Base-by-base conservation (phyloP, 1,139 yeast species). In the Wickerhamomyces sp. region DNA sequence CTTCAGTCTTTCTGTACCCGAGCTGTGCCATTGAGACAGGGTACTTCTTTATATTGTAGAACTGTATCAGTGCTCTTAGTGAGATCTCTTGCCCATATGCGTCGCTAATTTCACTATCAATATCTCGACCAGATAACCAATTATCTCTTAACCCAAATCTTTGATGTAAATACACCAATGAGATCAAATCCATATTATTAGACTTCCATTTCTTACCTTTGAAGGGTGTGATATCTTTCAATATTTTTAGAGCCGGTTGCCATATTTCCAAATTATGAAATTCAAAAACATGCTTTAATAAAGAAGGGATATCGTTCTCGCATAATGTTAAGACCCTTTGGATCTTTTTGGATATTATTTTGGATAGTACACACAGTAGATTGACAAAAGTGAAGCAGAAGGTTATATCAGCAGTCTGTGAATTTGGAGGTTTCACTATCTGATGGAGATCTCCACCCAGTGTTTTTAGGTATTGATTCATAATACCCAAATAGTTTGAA, bases 131-230 rank as follows among this genome's bases (percentile, higher is more conserved):
- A 41, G 89, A 81, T 22, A 92, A 70, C 98, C 98, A 92, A 14
- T 49, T 49, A 55, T 90, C 97, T 44, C 81, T 75, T 38, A 92
- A 64, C 15, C 80, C 76, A 25, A 90, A 66, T 47, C 79, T 75
- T 52, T 89, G 76, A 54, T 87, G 81, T 35, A 92, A 63, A 55
- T 86, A 92, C 2, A 92, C 89, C 45, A 86, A 81, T 0, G 97
- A 88, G 7, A 94, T 87, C 41, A 92, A 67, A 51, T 89, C 96
- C 97, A 94, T 92, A 58, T 92, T 94, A 48, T 80, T 76, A 13
- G 89, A 77, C 52, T 89, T 82, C 99, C 99, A 92, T 60, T 90
- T 89, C 44, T 95, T 78, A 16, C 97, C 97, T 51, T 87, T 90
- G 60, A 83, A 88, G 0, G 97, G 97, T 1, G 90, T 81, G 37